These are phyloP conservation scores for Rhizopogon parksii DNA, from an alignment of 1,284 basidiomycete species.

Conservation along the genomic window DNA sequence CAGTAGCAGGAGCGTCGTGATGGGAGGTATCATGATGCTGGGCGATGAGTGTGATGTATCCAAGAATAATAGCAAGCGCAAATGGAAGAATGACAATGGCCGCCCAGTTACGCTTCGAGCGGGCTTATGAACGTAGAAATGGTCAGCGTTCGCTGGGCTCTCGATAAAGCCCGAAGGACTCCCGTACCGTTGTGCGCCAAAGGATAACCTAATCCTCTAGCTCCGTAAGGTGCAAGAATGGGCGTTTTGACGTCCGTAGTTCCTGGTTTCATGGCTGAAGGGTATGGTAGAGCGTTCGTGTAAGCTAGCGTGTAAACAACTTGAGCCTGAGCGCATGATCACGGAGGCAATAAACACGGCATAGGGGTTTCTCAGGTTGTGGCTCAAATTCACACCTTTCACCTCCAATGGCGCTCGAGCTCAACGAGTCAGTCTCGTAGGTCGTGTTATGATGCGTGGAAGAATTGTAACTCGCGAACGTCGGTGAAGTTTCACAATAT, in stretches of 20 bases:
- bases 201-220: background rate
- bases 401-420: too few species aligned
- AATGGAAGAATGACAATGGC: slow-evolving; percentile 14
- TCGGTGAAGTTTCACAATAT: too few species aligned
- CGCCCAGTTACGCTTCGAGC: slow-evolving; percentile 2
- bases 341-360: background rate
- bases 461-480: too few species aligned
- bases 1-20: background rate
- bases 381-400: too few species aligned
- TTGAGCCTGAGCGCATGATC: too few species aligned
- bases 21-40: slow-evolving; percentile 7
- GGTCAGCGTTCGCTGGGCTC: background rate
- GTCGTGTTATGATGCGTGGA: too few species aligned
- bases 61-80: slow-evolving; percentile 15
- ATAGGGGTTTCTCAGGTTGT: too few species aligned
- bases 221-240: background rate
- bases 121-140: background rate
- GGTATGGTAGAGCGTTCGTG: background rate
- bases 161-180: background rate
- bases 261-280: background rate
- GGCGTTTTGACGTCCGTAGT: background rate
- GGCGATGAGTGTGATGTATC: slow-evolving; percentile 13
- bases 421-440: too few species aligned
- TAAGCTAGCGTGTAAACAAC: background rate
- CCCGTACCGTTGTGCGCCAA: background rate